A percentile compares a stretch with the other conserved stretches of the same genome.
Evolutionary conservation across 352 stramenopile species (phyloP).

Genomic region (Phytopythium montanum): DNA sequence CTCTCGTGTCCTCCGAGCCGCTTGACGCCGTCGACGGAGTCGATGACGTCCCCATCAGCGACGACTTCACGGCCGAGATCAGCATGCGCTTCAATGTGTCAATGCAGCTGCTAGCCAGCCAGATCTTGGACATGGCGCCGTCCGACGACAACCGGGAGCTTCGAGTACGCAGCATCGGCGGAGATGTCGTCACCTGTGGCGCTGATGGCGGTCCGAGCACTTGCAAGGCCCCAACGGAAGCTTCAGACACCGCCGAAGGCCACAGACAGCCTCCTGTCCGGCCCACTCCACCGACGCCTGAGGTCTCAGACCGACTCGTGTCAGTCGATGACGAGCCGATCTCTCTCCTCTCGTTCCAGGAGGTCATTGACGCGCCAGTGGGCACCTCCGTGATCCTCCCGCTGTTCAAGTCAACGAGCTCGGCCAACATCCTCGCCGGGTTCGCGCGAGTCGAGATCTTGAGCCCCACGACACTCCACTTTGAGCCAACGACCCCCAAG

Average conservation of each 20-base stretch:
- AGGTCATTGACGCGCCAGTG: constrained; percentile 35
- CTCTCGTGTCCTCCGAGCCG: not conserved
- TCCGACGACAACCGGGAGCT: constrained; percentile 19
- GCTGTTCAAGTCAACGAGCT: constrained; percentile 31
- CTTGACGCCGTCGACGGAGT: not conserved
- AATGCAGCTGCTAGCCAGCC: constrained; percentile 18
- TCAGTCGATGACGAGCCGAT: constrained; percentile 40
- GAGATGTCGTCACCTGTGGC: not conserved
- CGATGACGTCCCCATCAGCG: not conserved
- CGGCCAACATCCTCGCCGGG: constrained; percentile 40
- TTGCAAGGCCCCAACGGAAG: not conserved
- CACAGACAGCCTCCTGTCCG: not conserved
- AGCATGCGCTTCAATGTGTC: constrained; percentile 31
- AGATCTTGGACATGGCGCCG: constrained; percentile 23
- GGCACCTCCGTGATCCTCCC: constrained; percentile 43
- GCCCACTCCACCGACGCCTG: not conserved
- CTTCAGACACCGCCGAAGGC: too few relatives aligned
- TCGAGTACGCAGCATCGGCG: constrained; percentile 16
- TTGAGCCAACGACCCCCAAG: constrained; percentile 32
- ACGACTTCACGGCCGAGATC: not conserved
- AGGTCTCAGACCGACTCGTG: constrained; percentile 37
- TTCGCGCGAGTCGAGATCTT: constrained; percentile 68
- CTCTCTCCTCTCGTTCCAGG: constrained; percentile 36
- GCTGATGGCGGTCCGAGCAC: not conserved
- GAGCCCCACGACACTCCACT: constrained; percentile 37